Base-by-base conservation (phyloP, 2,329 filamentous ascomycete species). In the Juglanconis juglandina region DNA sequence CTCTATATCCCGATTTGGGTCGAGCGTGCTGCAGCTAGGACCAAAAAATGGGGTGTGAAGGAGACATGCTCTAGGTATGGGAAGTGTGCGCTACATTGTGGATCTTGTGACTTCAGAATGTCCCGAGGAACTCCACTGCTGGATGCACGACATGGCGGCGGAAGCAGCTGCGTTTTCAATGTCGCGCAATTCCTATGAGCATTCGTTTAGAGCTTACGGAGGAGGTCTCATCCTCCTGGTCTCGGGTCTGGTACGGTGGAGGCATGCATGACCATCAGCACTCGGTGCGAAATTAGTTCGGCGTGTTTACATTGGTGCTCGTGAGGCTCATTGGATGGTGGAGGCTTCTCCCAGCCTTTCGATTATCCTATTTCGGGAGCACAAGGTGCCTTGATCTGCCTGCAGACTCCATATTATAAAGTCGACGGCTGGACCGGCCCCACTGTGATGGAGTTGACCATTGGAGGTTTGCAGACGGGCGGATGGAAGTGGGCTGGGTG, bases 401-500 rank as follows among this genome's bases (percentile, higher is more conserved):
- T 42, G 39, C 39, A 42, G 39, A 13, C 39, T 14, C 39, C 39
- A 42, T 42, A 17, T 47, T 47, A 30, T 47, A 17, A 30, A 47
- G 44, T 47, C 44, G 44, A 4, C 17, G 46, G 37, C 35, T 33
- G 47, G n/a, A 49, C 33, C 24, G 34, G 53, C 1, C n/a, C 53
- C 53, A 56, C 34, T 32, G 17, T 30, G 7, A 7, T 13, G 8
- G 35, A 3, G 5, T n/a, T 24, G 34, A 5, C 46, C 13, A 54
- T 54, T 54, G 52, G 52, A 13, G 41, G 32, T 33, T 3, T 17
- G 2, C 10, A 34, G 44, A n/a, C 24, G 10, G 53, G 35, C 41
- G 55, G 24, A 30, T 33, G n/a, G 35, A 33, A 17, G 52, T 54
- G 52, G 55, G 47, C 35, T 51, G 35, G 55, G 55, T 44, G 41